Conservation (phyloP, 2,329 filamentous ascomycete species). For the Alternaria sp. region DNA sequence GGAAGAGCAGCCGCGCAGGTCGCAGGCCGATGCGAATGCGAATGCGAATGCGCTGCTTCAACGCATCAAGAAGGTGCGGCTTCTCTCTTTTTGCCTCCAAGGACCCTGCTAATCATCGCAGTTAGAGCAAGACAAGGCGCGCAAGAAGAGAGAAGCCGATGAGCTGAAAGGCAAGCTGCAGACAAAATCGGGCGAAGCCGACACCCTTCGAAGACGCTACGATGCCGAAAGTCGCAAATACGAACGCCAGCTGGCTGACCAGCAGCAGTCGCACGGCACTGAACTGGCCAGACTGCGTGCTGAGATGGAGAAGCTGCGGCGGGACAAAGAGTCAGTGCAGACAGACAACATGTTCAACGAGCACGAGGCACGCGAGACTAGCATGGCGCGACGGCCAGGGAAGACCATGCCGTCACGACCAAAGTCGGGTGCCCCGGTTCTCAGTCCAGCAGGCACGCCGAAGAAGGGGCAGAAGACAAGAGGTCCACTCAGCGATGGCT, state of each 20-base stretch:
- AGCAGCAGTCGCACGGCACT: slow-evolving; percentile 71
- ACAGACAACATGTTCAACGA: slow-evolving; percentile 77
- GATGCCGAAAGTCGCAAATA: slow-evolving; percentile 69
- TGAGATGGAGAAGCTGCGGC: slow-evolving; percentile 69
- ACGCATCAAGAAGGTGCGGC: slow-evolving; percentile 54
- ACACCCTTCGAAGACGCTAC: slow-evolving; percentile 76
- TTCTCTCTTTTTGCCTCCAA: not conserved
- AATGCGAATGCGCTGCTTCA: slow-evolving; percentile 45
- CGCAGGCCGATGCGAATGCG: slow-evolving; percentile 37
- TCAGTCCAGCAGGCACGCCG: slow-evolving; percentile 64
- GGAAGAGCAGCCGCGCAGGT: slow-evolving; percentile 34
- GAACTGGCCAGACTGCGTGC: slow-evolving; percentile 69
- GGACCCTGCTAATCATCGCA: slow-evolving; percentile 36
- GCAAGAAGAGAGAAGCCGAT: slow-evolving; percentile 31
- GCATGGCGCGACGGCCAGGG: slow-evolving; percentile 55
- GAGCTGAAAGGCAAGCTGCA: slow-evolving; percentile 52
- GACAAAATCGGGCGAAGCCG: slow-evolving; percentile 72
- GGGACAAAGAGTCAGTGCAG: slow-evolving; percentile 69
- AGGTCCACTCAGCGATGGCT: slow-evolving; percentile 73
- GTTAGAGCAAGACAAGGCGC: slow-evolving; percentile 56
- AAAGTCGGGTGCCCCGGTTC: slow-evolving; percentile 26
- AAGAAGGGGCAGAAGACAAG: slow-evolving; percentile 65
- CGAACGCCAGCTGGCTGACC: slow-evolving; percentile 67
- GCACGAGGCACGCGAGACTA: slow-evolving; percentile 71
- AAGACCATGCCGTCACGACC: slow-evolving; percentile 35